These are phyloP conservation scores for Hericium coralloides DNA, from an alignment of 768 basidiomycete genomes.

Conservation along the genomic window DNA sequence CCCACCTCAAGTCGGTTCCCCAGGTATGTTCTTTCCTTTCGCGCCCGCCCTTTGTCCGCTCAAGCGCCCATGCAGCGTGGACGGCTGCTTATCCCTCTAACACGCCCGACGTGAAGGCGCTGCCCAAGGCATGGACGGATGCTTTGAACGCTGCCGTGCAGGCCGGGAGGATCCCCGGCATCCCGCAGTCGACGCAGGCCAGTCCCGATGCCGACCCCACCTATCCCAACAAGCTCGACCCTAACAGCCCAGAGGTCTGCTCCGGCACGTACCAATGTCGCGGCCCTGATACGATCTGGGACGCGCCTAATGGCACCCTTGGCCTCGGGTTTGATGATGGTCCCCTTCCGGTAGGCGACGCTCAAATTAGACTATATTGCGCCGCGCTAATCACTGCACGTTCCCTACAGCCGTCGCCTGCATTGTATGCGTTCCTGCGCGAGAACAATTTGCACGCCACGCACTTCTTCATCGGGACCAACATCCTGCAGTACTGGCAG, in stretches of 20 bases:
- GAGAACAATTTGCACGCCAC: slow-evolving; percentile 64
- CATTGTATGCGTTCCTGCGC: slow-evolving; percentile 58
- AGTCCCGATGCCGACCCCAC: slow-evolving; percentile 6
- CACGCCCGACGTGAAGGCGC: slow-evolving; percentile 18
- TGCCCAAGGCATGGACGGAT: slow-evolving; percentile 34
- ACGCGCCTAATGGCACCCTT: slow-evolving; percentile 32
- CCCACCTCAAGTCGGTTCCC: slow-evolving; percentile 15
- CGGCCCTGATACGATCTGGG: slow-evolving; percentile 23
- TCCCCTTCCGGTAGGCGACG: slow-evolving; percentile 18
- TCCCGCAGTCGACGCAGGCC: slow-evolving; percentile 22
- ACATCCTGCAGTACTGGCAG: slow-evolving; percentile 52
- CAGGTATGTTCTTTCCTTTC: slow-evolving; percentile 3
- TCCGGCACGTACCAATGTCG: slow-evolving; percentile 24
- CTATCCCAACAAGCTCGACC: slow-evolving; percentile 10
- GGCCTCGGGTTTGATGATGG: slow-evolving; percentile 30
- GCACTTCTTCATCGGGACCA: slow-evolving; percentile 84
- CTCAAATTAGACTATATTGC: background rate
- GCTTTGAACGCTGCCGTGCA: slow-evolving; percentile 27
- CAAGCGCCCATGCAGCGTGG: slow-evolving; percentile 19
- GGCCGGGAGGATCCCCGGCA: slow-evolving; percentile 28
- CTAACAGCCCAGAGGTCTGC: slow-evolving; percentile 25
- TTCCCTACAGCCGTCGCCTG: slow-evolving; percentile 21
- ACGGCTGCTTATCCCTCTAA: slow-evolving; percentile 23
- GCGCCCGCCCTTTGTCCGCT: background rate
- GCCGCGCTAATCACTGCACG: background rate